Evolutionary conservation across 2,329 filamentous ascomycete species (phyloP).

Genomic region (Neopestalotiopsis sp.): DNA sequence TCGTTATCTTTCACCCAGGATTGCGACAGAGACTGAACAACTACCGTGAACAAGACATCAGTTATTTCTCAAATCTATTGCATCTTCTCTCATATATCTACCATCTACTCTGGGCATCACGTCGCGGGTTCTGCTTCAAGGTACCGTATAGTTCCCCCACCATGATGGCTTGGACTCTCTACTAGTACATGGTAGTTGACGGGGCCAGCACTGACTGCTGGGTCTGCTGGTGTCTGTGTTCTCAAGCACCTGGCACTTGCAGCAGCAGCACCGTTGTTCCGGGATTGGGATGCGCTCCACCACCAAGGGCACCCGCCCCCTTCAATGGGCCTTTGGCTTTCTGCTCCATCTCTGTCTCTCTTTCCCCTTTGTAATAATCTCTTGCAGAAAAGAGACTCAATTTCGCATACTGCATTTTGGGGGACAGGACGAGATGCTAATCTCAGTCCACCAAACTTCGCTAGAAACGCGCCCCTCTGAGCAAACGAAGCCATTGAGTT

Average conservation of each 20-base stretch:
- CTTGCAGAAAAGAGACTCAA: background rate
- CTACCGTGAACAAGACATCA: background rate
- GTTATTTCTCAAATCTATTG: too few relatives aligned
- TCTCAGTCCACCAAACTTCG: too few relatives aligned
- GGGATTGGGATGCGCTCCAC: background rate
- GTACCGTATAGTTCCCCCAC: background rate
- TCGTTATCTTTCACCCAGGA: background rate
- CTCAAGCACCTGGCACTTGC: conserved; percentile 1
- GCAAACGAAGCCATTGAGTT: too few relatives aligned
- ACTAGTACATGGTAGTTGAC: background rate
- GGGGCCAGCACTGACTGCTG: background rate
- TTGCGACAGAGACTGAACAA: background rate
- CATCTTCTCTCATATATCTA: too few relatives aligned
- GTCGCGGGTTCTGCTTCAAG: background rate
- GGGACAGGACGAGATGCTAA: too few relatives aligned
- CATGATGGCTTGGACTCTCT: background rate
- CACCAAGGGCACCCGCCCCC: background rate
- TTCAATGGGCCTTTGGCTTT: background rate
- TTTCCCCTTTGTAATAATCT: background rate
- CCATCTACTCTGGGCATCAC: too few relatives aligned
- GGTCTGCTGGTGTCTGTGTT: background rate
- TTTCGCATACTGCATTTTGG: too few relatives aligned
- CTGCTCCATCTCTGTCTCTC: background rate
- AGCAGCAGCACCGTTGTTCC: conserved; percentile 1
- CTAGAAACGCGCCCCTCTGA: too few relatives aligned